Base-by-base conservation (phyloP, 2,329 filamentous ascomycete species). In the Microdochium nivale region DNA sequence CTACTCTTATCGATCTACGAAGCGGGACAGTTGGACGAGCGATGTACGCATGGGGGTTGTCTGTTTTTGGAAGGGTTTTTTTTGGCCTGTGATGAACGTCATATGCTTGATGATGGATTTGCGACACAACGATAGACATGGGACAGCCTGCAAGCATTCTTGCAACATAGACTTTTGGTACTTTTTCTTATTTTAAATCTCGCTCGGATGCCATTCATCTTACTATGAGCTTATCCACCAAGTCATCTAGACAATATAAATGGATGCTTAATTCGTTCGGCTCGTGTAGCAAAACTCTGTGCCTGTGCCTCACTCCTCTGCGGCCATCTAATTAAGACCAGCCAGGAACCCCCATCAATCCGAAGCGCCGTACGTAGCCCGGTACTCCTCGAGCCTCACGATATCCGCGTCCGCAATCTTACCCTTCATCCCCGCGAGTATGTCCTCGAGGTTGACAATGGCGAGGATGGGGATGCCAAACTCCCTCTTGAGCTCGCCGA, bases 401-500 rank as follows among this genome's bases (percentile, higher is more conserved):
- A 87, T 75, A 57, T 89, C 80, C 32, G 81, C 76, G 48, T 79
- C 77, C 1, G 80, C 78, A 43, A 81, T 83, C 58, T 82, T 74
- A 44, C 75, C 75, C 63, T 79, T 80, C 67, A 88, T 74, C 11
- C 84, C 85, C 51, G 78, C 77, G 59, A 91, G 84, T 59, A 97
- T 83, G 68, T 97, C 90, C 62, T 90, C 82, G 58, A 97, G 76
- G 43, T 86, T 92, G 61, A 95, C 69, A 58, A 96, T 94, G 19
- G 89, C 79, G 58, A 91, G 76, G 54, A 96, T 89, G 1, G 90
- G 90, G 54, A 96, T 85, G 24, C 83, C 82, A 60, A 88, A 90
- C 72, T 95, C 87, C 69, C 86, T 87, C 68, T 84, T 83, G 54
- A 96, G 81, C 74, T 91, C 86, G 21, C 88, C 90, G 68, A 96